Evolutionary conservation across 1,284 basidiomycete species (phyloP).

Genomic region (Xanthoconium separans): DNA sequence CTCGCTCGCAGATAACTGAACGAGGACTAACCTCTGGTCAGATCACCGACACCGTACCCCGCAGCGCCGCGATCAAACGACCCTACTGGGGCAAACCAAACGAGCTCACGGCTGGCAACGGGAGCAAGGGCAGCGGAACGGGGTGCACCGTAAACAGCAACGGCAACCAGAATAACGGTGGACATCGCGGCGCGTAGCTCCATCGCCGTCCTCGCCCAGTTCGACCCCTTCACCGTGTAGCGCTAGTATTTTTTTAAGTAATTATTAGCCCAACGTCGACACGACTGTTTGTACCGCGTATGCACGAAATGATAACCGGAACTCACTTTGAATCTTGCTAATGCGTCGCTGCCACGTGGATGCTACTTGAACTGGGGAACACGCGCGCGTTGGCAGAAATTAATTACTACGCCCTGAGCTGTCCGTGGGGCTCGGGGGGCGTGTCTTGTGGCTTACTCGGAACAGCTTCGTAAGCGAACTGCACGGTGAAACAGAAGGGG

Average conservation of each 20-base stretch:
- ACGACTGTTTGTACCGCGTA: neutral
- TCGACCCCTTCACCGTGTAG: constrained; percentile 12
- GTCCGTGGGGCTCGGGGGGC: neutral
- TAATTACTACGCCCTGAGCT: neutral
- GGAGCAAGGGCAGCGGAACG: neutral
- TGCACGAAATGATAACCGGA: neutral
- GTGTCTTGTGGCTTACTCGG: neutral
- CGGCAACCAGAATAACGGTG: neutral
- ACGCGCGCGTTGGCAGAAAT: neutral
- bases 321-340: constrained; percentile 3
- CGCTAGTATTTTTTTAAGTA: neutral
- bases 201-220: neutral
- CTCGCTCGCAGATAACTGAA: neutral
- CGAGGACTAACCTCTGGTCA: constrained; percentile 7
- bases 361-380: neutral
- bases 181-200: too few relatives aligned
- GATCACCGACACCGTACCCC: constrained; percentile 1
- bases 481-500: neutral
- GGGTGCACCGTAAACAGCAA: neutral
- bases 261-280: neutral
- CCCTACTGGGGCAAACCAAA: constrained; percentile 11
- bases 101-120: neutral
- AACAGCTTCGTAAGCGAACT: neutral
- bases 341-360: neutral
- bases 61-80: constrained; percentile 10